Evolutionary conservation across 2,329 filamentous ascomycete species (phyloP).

Genomic region (Anisogramma anomala): DNA sequence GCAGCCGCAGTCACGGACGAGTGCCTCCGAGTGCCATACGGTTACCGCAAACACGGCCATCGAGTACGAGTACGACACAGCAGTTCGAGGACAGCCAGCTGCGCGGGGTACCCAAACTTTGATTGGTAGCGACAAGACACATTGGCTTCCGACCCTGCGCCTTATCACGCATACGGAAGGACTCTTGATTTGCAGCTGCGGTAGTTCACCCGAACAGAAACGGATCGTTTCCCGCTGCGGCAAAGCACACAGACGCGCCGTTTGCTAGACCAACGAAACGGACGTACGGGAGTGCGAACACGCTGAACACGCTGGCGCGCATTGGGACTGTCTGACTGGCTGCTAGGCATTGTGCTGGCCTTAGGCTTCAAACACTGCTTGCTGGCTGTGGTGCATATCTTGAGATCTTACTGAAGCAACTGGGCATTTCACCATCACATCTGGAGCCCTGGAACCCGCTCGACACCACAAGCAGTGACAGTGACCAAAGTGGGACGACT

Average conservation of each 20-base stretch:
- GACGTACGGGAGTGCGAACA: too few species aligned
- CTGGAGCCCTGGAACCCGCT: too few species aligned
- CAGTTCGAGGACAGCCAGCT: neutral
- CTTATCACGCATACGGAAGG: too few species aligned
- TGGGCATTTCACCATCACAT: too few species aligned
- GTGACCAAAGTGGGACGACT: slow-evolving; percentile 3
- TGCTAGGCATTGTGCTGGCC: neutral
- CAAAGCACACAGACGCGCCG: too few species aligned
- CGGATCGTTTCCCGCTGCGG: too few species aligned
- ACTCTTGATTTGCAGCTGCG: too few species aligned
- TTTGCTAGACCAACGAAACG: too few species aligned
- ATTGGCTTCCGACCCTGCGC: too few species aligned
- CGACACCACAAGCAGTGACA: too few species aligned
- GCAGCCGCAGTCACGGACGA: slow-evolving; percentile 7
- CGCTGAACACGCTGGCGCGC: slow-evolving; percentile 3
- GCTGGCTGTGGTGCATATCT: slow-evolving; percentile 2
- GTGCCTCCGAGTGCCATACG: neutral
- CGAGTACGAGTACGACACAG: neutral
- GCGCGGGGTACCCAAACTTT: neutral
- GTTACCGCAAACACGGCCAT: neutral
- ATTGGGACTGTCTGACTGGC: neutral
- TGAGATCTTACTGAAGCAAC: neutral
- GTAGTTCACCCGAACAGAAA: too few species aligned
- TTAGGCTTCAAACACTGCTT: neutral
- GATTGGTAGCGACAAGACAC: neutral